Conservation (phyloP, 169 alveolate species). For the Babesia sp. region DNA sequence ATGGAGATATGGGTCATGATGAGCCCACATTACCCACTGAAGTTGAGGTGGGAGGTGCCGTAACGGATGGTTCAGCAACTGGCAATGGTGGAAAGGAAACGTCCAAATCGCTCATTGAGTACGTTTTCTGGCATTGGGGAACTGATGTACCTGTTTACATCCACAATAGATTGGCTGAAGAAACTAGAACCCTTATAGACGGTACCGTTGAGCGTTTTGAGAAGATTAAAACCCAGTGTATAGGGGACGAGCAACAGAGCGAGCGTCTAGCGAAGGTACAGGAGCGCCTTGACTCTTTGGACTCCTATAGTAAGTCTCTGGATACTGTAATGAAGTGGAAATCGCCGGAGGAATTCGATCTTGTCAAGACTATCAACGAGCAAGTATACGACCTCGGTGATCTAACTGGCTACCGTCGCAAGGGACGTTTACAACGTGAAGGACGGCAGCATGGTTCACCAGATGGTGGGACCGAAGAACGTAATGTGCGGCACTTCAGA, state of each 20-base stretch:
- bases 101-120: background rate
- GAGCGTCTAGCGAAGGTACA: slow-evolving; percentile 40
- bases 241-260: slow-evolving; percentile 53
- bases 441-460: background rate
- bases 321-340: slow-evolving; percentile 22
- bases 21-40: too few relatives aligned
- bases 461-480: slow-evolving; percentile 51
- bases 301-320: slow-evolving; percentile 24
- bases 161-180: slow-evolving; percentile 52
- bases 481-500: slow-evolving; percentile 51
- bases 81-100: background rate
- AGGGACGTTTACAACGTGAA: background rate
- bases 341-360: slow-evolving; percentile 28
- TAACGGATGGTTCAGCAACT: background rate
- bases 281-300: slow-evolving; percentile 16
- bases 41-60: background rate
- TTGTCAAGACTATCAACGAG: slow-evolving; percentile 21
- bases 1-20: background rate
- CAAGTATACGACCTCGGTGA: slow-evolving; percentile 34
- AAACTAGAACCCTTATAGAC: slow-evolving; percentile 8
- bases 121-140: slow-evolving; percentile 45
- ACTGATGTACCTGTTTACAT: slow-evolving; percentile 28
- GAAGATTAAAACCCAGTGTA: slow-evolving; percentile 20
- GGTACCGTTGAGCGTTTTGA: slow-evolving; percentile 16
- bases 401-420: slow-evolving; percentile 40